phyloP scores from a whole-genome alignment of 306 rosid species.

The Rubus parviflorus region DNA sequence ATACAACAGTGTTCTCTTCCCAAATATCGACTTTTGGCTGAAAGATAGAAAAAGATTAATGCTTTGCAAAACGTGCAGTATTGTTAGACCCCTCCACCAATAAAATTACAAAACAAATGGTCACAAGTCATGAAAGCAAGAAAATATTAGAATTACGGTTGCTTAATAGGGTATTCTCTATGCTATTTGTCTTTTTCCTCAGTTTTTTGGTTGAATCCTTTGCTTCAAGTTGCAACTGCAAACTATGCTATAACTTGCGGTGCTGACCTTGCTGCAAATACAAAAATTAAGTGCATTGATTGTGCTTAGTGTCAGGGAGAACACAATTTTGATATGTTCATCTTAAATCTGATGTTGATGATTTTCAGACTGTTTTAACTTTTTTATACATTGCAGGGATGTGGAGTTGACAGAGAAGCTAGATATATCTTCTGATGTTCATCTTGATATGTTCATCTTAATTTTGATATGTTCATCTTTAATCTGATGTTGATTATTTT shows the following conservation, averaged over 20 bases:
- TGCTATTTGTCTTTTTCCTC: not conserved
- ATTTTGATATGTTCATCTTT: not conserved
- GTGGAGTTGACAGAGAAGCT: slow-evolving; percentile 93
- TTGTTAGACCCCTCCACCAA: not conserved
- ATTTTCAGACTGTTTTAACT: not conserved
- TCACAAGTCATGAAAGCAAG: not conserved
- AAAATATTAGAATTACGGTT: not conserved
- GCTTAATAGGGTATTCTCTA: not conserved
- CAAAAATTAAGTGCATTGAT: not conserved
- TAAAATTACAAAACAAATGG: not conserved
- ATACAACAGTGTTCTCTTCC: not conserved
- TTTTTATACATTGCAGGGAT: slow-evolving; percentile 47
- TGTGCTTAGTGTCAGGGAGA: not conserved
- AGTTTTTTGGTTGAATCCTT: not conserved
- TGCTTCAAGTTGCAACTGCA: not conserved
- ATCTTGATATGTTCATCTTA: not conserved
- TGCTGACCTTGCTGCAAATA: not conserved
- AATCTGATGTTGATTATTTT: not conserved
- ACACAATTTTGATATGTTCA: slow-evolving; percentile 4
- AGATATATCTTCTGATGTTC: slow-evolving; percentile 77
- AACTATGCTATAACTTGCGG: not conserved
- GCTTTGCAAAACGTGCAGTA: not conserved
- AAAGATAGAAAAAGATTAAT: not conserved
- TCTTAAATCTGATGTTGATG: not conserved
- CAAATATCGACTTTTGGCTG: not conserved